Evolutionary conservation across 1,284 basidiomycete species (phyloP).

Genomic region (Cystobasidium sp.): DNA sequence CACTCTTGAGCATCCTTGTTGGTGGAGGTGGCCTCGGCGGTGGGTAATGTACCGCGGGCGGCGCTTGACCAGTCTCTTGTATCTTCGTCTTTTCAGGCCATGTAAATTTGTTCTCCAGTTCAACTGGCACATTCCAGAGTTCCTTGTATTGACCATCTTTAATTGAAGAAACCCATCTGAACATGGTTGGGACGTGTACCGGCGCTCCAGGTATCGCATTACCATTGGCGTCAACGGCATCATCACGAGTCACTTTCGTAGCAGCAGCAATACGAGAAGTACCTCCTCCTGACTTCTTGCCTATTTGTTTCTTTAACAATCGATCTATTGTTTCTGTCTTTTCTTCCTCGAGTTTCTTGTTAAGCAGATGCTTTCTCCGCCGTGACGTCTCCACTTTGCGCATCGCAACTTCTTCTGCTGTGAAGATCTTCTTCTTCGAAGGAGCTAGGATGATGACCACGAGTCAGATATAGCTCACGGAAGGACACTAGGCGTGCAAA

Average conservation of each 20-base stretch:
- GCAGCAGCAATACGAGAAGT: constrained; percentile 34
- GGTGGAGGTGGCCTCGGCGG: constrained; percentile 34
- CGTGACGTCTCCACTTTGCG: constrained; percentile 44
- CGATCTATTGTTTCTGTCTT: constrained; percentile 42
- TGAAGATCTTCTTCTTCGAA: constrained; percentile 41
- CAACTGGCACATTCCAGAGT: constrained; percentile 26
- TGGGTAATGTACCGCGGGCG: constrained; percentile 27
- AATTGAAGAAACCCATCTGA: constrained; percentile 37
- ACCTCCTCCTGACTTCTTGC: constrained; percentile 28
- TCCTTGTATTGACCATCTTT: constrained; percentile 38
- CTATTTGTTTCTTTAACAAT: constrained; percentile 40
- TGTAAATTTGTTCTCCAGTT: constrained; percentile 14
- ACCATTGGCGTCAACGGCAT: constrained; percentile 20
- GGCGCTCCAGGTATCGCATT: constrained; percentile 5
- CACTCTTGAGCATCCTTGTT: constrained; percentile 36
- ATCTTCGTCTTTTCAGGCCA: constrained; percentile 29
- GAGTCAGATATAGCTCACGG: background rate
- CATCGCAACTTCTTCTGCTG: constrained; percentile 43
- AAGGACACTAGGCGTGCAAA: background rate
- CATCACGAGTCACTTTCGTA: constrained; percentile 33
- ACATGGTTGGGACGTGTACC: constrained; percentile 18
- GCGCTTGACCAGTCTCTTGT: constrained; percentile 5
- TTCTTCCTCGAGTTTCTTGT: constrained; percentile 43
- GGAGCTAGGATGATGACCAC: constrained; percentile 19
- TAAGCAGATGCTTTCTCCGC: constrained; percentile 42